A percentile compares a stretch with the other conserved stretches of the same genome.
phyloP scores from a whole-genome alignment of 208 protist species.

The Strigomonas culicis region DNA sequence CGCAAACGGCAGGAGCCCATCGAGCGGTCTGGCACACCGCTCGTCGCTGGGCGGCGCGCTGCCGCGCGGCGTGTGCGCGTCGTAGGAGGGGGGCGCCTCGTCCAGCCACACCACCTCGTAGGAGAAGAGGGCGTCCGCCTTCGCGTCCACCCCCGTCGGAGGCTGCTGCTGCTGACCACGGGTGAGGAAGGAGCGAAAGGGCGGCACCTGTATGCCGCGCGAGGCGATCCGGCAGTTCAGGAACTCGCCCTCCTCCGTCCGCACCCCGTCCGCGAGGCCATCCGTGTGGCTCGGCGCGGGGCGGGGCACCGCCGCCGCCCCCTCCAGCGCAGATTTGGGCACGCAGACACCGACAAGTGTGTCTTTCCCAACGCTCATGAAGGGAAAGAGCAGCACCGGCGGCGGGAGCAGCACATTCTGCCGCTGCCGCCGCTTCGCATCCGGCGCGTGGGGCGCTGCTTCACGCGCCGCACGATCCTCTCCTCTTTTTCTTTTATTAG shows the following conservation, averaged over 20 bases:
- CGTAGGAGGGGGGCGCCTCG: neutral
- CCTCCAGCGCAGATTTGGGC: slow-evolving; percentile 1
- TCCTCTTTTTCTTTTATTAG: no score
- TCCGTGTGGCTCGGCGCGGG: neutral
- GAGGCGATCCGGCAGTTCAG: slow-evolving; percentile 26
- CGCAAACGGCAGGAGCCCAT: neutral
- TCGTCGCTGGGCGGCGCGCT: neutral
- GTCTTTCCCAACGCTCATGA: slow-evolving; percentile 40
- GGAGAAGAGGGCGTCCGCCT: no score
- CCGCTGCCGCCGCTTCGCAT: neutral
- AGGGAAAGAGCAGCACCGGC: slow-evolving; percentile 53
- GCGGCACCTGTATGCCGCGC: slow-evolving; percentile 18
- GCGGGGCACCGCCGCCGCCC: neutral
- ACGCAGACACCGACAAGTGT: slow-evolving; percentile 46
- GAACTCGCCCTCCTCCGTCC: slow-evolving; percentile 22
- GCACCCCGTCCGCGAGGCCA: neutral
- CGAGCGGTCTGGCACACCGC: neutral
- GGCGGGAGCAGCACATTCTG: slow-evolving; percentile 39
- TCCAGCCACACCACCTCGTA: no score
- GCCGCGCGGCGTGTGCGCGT: neutral
- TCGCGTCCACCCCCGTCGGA: neutral
- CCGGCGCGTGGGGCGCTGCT: neutral
- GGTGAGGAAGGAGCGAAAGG: neutral
- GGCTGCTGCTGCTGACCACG: neutral
- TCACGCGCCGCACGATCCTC: neutral